Base-by-base conservation (phyloP, 371 early-diverging fungal species). In the Haplosporangium sp. region DNA sequence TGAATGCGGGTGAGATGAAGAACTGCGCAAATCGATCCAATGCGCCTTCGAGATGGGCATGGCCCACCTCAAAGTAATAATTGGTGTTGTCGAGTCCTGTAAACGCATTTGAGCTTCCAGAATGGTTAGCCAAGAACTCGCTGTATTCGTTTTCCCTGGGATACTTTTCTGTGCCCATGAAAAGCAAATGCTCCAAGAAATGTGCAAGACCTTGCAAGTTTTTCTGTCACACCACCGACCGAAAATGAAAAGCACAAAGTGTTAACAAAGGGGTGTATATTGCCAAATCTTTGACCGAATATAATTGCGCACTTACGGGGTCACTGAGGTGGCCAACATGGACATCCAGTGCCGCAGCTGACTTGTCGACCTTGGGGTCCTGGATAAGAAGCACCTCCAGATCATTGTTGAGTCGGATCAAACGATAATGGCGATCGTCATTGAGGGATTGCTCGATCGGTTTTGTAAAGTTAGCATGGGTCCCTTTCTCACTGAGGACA, bases 131-230 rank as follows among this genome's bases (percentile, higher is more conserved):
- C 47, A 99, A 83, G 72, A 92, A 99, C 81, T 87, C 84, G 69
- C 82, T 90, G 85, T 98, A 98, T 37, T 95, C 97, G 75, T 97
- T 98, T 75, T 98, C 99, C 55, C 86, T 83, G n/a, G 97, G 99
- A 81, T 96, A 98, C 83, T 95, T 93, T 67, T 61, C 83, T 7
- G 87, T 89, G 47, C 90, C 90, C 96, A 98, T 93, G 82, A 98
- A 97, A 47, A 97, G 85, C 79, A 99, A 81, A 82, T 99, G 99
- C 81, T 99, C 99, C 80, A 95, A 94, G 80, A 99, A 99, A 84
- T 99, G 99, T 13, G 99, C 99, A 65, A 99, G 83, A 0, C 99
- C 99, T 73, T 92, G 94, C 46, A 92, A 83, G 57, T 89, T 87
- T 54, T 85, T 79, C 84, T 85, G 80, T 12, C 18, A 11, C 4